These are phyloP conservation scores for Tetracladium maxilliforme DNA, from an alignment of 2,329 filamentous ascomycete genomes.

Conservation along the genomic window DNA sequence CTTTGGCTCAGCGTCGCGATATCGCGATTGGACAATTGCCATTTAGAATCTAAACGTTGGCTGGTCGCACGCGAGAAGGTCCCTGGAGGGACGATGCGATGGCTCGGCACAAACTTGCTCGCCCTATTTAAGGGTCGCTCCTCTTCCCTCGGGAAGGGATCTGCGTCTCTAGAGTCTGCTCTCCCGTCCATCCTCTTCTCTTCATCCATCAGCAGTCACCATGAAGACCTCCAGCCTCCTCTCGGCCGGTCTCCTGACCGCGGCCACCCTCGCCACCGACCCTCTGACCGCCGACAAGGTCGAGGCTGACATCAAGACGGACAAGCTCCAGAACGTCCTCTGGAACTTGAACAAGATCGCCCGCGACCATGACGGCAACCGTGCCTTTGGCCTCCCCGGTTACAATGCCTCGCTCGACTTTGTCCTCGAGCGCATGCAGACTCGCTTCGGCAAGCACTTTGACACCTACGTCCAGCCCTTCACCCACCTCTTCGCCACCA, in stretches of 20 bases:
- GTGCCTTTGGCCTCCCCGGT: conserved; percentile 43
- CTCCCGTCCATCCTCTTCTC: too few relatives aligned
- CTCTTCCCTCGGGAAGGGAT: too few relatives aligned
- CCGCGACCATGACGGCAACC: conserved; percentile 38
- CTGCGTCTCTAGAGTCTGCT: too few relatives aligned
- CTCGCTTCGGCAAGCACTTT: conserved; percentile 22
- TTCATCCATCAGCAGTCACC: not conserved
- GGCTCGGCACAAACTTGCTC: too few relatives aligned
- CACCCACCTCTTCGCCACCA: conserved; percentile 27
- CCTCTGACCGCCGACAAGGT: conserved; percentile 21
- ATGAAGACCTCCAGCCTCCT: not conserved
- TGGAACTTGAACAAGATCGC: conserved; percentile 38
- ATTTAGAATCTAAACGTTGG: too few relatives aligned
- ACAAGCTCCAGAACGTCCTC: conserved; percentile 37
- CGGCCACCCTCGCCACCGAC: conserved; percentile 12
- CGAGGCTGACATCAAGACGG: conserved; percentile 21
- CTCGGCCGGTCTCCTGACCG: not conserved
- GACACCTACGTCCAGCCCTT: conserved; percentile 30
- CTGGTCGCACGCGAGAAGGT: too few relatives aligned
- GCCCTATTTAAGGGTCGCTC: too few relatives aligned
- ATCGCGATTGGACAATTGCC: too few relatives aligned
- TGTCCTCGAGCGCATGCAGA: conserved; percentile 28
- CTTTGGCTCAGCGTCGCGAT: too few relatives aligned
- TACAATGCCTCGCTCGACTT: conserved; percentile 43
- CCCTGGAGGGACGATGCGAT: too few relatives aligned